Base-by-base conservation (phyloP, 345 rosid genomes). In the Populus euphratica region DNA sequence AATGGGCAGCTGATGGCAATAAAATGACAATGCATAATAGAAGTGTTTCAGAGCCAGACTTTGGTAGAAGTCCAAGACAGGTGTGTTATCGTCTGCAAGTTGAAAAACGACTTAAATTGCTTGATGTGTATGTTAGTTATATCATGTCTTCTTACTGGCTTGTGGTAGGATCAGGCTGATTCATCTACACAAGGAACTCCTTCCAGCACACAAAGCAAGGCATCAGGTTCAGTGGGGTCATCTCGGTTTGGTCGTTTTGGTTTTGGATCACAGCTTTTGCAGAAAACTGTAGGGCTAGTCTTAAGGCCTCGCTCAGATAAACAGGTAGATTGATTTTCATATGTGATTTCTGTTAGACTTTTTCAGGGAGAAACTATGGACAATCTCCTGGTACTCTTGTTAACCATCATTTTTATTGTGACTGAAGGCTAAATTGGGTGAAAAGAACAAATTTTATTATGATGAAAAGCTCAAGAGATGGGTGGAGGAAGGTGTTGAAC, bases 391-490 rank as follows among this genome's bases (percentile, higher is more conserved):
- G 21, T 44, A 38, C 18, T 12, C n/a, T 23, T 39, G 47, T 68
- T 52, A 73, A 59, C 78, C 81, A 73, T 77, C 72, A 50, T 11
- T 81, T 84, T 69, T 63, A 50, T 27, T 59, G 41, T 63, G 31
- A 29, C 68, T 87, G 83, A 83, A 96, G 99, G 99, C 99, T 69
- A 96, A 96, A 83, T 75, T 96, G 86, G 99, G 99, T 17, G 96
- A 87, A 31, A 89, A 77, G 81, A 96, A 96, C 83, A 91, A 90
- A 79, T 96, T 96, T 79, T 91, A 94, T 67, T 96, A 89, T 64
- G 98, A 96, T 66, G 98, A 92, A 77, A 94, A 94, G 73, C 94
- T 90, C 33, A 96, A 94, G 89, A 90, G 94, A 89, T 94, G 99
- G 99, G 94, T 94, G 72, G 98, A 96, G 87, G 97, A 87, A 87